Base-by-base conservation (phyloP, 2,329 filamentous ascomycete genomes). In the Elsinoe batatas region DNA sequence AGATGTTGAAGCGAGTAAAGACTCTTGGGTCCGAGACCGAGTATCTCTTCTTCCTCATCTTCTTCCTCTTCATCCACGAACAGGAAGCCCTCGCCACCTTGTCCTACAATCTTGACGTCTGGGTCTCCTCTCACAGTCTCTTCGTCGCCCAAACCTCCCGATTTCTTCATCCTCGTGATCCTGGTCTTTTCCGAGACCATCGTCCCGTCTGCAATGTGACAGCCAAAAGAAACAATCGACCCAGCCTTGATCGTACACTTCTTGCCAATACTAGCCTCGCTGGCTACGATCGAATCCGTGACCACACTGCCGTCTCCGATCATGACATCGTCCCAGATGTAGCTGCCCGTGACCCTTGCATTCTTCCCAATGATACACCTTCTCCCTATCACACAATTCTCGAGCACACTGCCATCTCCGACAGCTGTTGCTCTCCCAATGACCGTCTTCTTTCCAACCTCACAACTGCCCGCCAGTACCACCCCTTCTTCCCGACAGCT, bases 291-390 rank as follows among this genome's bases (percentile, higher is more conserved):
- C 1, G 89, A 84, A 61, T 82, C 79, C 7, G 79, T 77, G 47
- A 98, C 74, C 20, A 79, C 79, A 13, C 85, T 78, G 17, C 83
- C 84, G 65, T 96, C 88, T 1, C 83, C 86, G 61, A 98, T 81
- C 4, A 79, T 79, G 0, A 82, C 83, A 63, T 90, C 81, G 63
- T 96, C 88, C 91, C 91, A 97, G 60, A 98, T 81, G 63, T 89
- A 91, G 18, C 88, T 85, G 62, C 88, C 79, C 47, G 87, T 79
- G 58, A 98, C 82, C 36, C 76, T 79, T 26, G 93, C 91, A 61
- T 93, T 88, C 62, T 81, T 84, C 5, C 93, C 93, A 62, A 98
- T 93, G 61, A 82, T 83, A 71, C 91, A 97, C 61, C 87, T 79
- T 59, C 86, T 81, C 32, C 93, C 93, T 58, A 98, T 83, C 46